Percentiles rank a stretch among this genome's conserved stretches.
These are phyloP conservation scores for Lentinus tigrinus DNA, from an alignment of 768 basidiomycete genomes.

Conservation along the genomic window DNA sequence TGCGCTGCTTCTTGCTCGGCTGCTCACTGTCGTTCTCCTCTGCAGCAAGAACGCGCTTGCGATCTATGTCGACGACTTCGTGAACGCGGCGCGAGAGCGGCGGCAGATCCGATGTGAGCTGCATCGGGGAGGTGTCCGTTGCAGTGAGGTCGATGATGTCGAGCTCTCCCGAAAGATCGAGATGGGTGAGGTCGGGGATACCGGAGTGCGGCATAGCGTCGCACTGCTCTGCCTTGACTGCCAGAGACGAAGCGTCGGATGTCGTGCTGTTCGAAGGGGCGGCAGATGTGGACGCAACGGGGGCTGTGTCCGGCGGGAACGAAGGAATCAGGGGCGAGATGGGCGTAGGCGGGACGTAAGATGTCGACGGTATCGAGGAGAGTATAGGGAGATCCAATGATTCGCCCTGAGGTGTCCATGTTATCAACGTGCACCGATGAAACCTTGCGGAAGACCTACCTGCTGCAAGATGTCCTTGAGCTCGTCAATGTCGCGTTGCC, in stretches of 20 bases:
- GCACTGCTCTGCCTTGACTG: background rate
- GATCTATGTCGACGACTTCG: background rate
- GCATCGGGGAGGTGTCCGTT: background rate
- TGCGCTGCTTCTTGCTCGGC: no score
- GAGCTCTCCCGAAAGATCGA: background rate
- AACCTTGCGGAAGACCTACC: background rate
- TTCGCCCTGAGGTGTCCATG: background rate
- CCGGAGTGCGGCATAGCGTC: background rate
- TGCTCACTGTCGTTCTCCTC: background rate
- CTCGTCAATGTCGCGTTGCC: background rate
- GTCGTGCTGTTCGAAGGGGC: background rate
- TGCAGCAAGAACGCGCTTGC: background rate
- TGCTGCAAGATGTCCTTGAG: background rate
- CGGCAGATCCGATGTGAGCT: background rate
- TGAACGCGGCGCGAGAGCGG: background rate
- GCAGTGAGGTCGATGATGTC: conserved; percentile 9
- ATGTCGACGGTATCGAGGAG: background rate
- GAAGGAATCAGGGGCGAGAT: background rate
- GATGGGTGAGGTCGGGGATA: background rate
- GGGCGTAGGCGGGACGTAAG: background rate
- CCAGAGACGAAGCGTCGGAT: background rate
- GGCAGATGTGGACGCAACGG: background rate
- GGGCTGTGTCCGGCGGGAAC: no score
- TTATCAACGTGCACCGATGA: no score
- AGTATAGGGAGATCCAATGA: background rate